phyloP scores from a whole-genome alignment of 2,329 filamentous ascomycete genomes.

The Sporothrix humicola region DNA sequence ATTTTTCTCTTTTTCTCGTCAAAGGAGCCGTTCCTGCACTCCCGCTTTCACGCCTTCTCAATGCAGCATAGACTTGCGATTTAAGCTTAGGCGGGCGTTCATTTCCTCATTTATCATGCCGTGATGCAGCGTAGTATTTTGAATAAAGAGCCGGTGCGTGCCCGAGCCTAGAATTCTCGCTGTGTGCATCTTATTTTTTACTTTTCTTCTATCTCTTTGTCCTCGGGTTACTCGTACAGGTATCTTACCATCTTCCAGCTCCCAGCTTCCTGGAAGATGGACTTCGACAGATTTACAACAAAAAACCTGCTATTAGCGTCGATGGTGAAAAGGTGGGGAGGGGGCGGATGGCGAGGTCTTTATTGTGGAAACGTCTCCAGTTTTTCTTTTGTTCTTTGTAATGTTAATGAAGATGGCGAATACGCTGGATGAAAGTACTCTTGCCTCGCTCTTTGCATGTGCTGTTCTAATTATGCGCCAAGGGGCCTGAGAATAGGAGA shows the following conservation, averaged over 20 bases:
- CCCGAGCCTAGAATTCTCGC: not conserved
- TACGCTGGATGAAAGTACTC: not conserved
- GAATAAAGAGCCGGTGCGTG: not conserved
- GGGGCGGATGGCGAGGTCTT: not conserved
- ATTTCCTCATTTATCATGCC: not conserved
- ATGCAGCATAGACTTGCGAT: constrained; percentile 16
- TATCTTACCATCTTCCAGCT: not conserved
- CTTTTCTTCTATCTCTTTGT: not conserved
- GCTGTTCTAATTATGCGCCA: not conserved
- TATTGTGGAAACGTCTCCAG: constrained; percentile 17
- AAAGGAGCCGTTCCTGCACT: not conserved
- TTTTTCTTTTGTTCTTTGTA: not conserved
- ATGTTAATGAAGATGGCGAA: not conserved
- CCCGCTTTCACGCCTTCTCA: constrained; percentile 18
- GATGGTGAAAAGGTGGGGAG: not conserved
- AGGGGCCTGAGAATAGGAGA: not conserved
- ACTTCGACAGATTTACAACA: not conserved
- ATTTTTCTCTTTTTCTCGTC: not conserved
- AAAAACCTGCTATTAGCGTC: constrained; percentile 18
- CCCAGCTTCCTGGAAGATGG: not conserved
- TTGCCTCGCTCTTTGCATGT: constrained; percentile 8
- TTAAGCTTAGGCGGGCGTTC: not conserved
- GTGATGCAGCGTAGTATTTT: not conserved
- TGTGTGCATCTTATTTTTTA: not conserved
- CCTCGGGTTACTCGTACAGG: not conserved